Evolutionary conservation across 2,329 filamentous ascomycete genomes (phyloP).

Genomic region (Diaporthe destruens): DNA sequence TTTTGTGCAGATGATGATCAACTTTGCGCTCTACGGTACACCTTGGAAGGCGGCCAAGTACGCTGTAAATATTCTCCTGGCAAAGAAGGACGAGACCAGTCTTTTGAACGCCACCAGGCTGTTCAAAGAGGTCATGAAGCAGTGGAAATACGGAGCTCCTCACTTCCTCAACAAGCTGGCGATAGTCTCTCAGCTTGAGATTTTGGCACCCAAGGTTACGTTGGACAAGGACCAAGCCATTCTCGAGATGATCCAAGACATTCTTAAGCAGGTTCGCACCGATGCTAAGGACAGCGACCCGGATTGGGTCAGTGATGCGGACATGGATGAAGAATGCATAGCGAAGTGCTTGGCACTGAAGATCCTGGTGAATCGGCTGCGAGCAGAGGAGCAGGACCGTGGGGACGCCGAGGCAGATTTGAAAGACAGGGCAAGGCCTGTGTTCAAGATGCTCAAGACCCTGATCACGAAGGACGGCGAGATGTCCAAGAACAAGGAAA

Average conservation of each 20-base stretch:
- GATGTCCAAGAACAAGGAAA: conserved; percentile 79
- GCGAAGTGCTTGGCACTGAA: conserved; percentile 88
- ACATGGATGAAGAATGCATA: conserved; percentile 82
- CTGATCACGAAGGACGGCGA: conserved; percentile 84
- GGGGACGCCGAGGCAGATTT: conserved; percentile 60
- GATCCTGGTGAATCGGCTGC: conserved; percentile 86
- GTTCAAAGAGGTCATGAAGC: conserved; percentile 79
- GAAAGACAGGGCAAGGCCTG: conserved; percentile 72
- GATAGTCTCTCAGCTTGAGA: conserved; percentile 79
- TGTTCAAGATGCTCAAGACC: conserved; percentile 84
- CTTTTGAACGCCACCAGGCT: conserved; percentile 88
- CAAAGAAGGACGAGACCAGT: conserved; percentile 77
- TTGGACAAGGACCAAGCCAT: conserved; percentile 82
- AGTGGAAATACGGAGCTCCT: conserved; percentile 78
- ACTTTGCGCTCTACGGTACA: conserved; percentile 84
- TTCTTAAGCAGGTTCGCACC: conserved; percentile 78
- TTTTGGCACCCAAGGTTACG: conserved; percentile 79
- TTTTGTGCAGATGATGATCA: conserved; percentile 83
- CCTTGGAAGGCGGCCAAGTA: conserved; percentile 91
- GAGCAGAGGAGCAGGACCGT: conserved; percentile 61
- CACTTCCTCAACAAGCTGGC: conserved; percentile 83
- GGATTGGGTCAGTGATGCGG: conserved; percentile 75
- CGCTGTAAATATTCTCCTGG: conserved; percentile 89
- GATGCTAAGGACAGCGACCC: conserved; percentile 69
- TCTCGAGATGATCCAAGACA: conserved; percentile 80